A percentile compares a stretch with the other conserved stretches of the same genome.
These are phyloP conservation scores for Pythium monospermum DNA, from an alignment of 352 stramenopile genomes.

Conservation along the genomic window DNA sequence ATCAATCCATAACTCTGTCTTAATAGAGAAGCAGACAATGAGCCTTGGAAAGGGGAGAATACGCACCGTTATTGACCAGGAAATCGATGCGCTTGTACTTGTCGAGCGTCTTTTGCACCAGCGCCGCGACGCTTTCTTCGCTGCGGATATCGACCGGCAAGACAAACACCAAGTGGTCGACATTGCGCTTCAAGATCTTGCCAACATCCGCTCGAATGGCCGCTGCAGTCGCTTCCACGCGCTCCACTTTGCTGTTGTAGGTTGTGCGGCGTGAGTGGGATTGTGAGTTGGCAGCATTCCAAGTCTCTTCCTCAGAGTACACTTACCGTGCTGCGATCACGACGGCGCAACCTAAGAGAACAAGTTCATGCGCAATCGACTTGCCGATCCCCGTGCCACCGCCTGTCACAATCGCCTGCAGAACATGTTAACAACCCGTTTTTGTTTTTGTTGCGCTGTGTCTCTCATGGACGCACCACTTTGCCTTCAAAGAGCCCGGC, in stretches of 20 bases:
- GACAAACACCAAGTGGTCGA: slow-evolving; percentile 29
- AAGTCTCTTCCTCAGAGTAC: background rate
- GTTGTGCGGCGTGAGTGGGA: background rate
- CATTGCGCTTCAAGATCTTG: slow-evolving; percentile 18
- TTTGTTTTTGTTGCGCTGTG: background rate
- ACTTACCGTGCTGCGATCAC: slow-evolving; percentile 53
- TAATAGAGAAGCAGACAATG: background rate
- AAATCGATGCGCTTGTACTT: slow-evolving; percentile 81
- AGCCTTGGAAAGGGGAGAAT: background rate
- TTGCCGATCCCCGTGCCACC: slow-evolving; percentile 79
- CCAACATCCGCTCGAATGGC: slow-evolving; percentile 39
- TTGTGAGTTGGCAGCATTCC: background rate
- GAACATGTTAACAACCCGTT: slow-evolving; percentile 1
- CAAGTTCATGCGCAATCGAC: slow-evolving; percentile 64
- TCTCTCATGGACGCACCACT: slow-evolving; percentile 34
- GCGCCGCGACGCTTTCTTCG: slow-evolving; percentile 50
- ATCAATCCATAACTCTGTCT: background rate
- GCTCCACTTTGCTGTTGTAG: slow-evolving; percentile 43
- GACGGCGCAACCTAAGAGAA: slow-evolving; percentile 59
- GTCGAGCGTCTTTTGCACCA: slow-evolving; percentile 59
- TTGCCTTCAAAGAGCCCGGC: slow-evolving; percentile 51
- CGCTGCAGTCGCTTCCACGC: slow-evolving; percentile 40
- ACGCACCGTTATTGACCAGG: slow-evolving; percentile 88
- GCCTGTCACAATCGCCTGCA: slow-evolving; percentile 64
- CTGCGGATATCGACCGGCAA: slow-evolving; percentile 59